phyloP scores from a whole-genome alignment of 371 early-diverging fungal species.

The Mortierella sp. region DNA sequence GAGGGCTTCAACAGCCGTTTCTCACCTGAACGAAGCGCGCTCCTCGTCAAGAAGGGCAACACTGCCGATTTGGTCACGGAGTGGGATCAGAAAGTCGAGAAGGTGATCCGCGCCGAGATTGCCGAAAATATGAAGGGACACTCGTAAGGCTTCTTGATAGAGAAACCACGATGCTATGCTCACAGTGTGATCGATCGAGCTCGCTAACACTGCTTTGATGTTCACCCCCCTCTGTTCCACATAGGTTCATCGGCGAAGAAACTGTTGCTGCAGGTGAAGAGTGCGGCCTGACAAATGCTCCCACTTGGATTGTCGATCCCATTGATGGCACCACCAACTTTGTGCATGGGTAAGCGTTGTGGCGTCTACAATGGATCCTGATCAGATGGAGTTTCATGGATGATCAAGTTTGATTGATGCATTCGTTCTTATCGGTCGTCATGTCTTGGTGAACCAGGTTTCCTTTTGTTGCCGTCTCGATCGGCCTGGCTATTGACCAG shows the following conservation, averaged over 20 bases:
- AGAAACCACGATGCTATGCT: no score
- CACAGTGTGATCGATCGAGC: no score
- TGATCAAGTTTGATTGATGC: no score
- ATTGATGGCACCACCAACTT: constrained; percentile 94
- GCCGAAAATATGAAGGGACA: constrained; percentile 70
- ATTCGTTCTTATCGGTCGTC: not conserved
- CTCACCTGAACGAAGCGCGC: constrained; percentile 57
- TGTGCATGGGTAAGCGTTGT: constrained; percentile 71
- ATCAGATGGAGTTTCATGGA: no score
- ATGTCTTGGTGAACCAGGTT: constrained; percentile 56
- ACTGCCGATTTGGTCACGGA: constrained; percentile 87
- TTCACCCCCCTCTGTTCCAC: not conserved
- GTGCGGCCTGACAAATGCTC: constrained; percentile 71
- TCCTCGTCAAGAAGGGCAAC: constrained; percentile 71
- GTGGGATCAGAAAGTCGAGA: constrained; percentile 86
- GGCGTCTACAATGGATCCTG: no score
- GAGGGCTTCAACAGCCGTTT: constrained; percentile 66
- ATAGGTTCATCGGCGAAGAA: constrained; percentile 91
- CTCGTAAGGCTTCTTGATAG: constrained; percentile 61
- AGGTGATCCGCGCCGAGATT: constrained; percentile 70
- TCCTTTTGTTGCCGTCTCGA: constrained; percentile 88
- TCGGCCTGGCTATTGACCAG: constrained; percentile 80
- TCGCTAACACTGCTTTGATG: no score
- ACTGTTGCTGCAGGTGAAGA: constrained; percentile 72
- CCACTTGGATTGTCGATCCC: constrained; percentile 95